Conservation (phyloP, 352 stramenopile genomes). For the Globisporangium paddicum region DNA sequence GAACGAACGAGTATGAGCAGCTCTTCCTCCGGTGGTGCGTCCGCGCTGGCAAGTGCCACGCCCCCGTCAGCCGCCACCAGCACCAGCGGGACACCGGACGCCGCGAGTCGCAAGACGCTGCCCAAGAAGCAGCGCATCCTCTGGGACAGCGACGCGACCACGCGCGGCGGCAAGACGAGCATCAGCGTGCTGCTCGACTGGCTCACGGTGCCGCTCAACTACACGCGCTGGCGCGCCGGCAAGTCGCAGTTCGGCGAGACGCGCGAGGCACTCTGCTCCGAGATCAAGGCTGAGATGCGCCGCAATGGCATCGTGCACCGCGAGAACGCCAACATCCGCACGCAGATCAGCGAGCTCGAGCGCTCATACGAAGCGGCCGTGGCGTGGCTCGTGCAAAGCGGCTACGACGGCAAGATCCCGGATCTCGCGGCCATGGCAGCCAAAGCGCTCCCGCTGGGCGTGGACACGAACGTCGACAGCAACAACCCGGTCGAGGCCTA, state of each 20-base stretch:
- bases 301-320: conserved; percentile 59
- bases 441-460: not conserved
- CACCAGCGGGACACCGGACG: not conserved
- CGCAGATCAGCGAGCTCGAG: conserved; percentile 75
- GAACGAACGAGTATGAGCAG: not conserved
- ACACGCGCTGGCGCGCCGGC: conserved; percentile 59
- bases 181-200: conserved; percentile 67
- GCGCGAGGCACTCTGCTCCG: conserved; percentile 59
- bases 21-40: not conserved
- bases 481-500: conserved; percentile 33
- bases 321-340: conserved; percentile 80
- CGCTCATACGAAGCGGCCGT: conserved; percentile 51
- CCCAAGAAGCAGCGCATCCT: conserved; percentile 60
- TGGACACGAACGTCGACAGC: conserved; percentile 3
- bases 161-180: conserved; percentile 63
- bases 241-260: conserved; percentile 68
- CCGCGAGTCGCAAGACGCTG: not conserved
- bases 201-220: conserved; percentile 57
- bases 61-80: not conserved
- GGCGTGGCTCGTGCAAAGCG: conserved; percentile 45
- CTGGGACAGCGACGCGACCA: conserved; percentile 67
- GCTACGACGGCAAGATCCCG: conserved; percentile 26
- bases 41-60: too few species aligned
- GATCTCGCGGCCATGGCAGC: conserved; percentile 13
- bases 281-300: conserved; percentile 65